Evolutionary conservation across 495 filamentous ascomycete genomes (phyloP), one percentile per base, ranked within the genome.

Genomic region (Xylaria telfairii): DNA sequence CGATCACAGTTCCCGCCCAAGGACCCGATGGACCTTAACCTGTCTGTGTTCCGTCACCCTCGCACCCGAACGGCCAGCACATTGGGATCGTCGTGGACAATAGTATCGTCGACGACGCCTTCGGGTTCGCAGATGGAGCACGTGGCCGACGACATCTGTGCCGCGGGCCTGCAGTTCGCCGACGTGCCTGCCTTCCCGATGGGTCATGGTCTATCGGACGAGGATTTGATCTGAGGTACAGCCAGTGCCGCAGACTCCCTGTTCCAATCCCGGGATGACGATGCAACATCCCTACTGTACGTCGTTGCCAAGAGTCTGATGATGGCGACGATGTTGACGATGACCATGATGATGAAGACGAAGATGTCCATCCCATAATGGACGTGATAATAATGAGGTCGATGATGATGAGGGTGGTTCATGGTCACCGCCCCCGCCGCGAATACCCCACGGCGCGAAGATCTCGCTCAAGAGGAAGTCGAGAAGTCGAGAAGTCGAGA

Each of bases 101-200:
- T 67, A 1, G 53, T 69, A n/a, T 53, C 69, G n/a, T 37, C 68
- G 19, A 4, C 24, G 32, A 41, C 51, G 2, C 37, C 51, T 41
- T 42, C 51, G 28, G 4, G 4, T 0, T 66, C 69, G 51, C 24
- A 26, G 0, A 53, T 41, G n/a, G 34, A 61, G 28, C 15, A 46
- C 13, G 37, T 60, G 15, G 59, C 67, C 49, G 68, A 72, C 0
- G 32, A 19, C 24, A 37, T 78, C 71, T 37, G 51, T 28, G 62
- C 34, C 8, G 47, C 63, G 5, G 76, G 76, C 13, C 65, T 51
- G 70, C 67, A 66, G 51, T 68, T 69, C 30, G 72, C 64, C 44
- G 67, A 69, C 26, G 63, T 67, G 37, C 30, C 70, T 26, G 32
- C 72, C 42, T 63, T 57, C 41, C 70, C 72, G 32, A 34, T 7